Base-by-base conservation (phyloP, 306 rosid species). In the Begonia fuchsioides region DNA sequence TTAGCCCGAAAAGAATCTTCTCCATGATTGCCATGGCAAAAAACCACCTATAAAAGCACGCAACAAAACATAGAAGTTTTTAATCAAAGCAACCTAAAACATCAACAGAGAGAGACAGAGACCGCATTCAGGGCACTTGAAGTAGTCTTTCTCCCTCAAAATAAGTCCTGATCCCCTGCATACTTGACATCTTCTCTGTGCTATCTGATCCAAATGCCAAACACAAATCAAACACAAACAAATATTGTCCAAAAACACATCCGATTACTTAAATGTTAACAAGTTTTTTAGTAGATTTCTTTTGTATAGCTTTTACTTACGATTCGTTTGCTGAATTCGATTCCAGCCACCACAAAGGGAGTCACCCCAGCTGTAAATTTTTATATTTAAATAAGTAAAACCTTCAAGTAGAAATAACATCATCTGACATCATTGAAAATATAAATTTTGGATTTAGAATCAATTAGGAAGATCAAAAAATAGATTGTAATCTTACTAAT, bases 21-120 rank as follows among this genome's bases (percentile, higher is more conserved):
- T 90, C 97, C 97, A 90, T n/a, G 92, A 81, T 38, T 81, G 95
- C 95, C 95, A 88, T 3, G 97, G 92, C 51, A 81, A 93, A 71
- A 84, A 90, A 13, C 97, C 97, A 18, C 97, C 94, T 79, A 71
- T 60, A 39, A 56, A 2, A 59, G 8, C 8, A 26, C 7, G 8
- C 35, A 26, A 26, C 35, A 26, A 26, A 26, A 26, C 35, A 26
- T 26, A 26, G 35, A 6, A 26, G 5, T 2, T 26, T 6, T 26
- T 6, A 26, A 58, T 7, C 55, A 54, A 16, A 12, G 26, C 54
- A 56, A 2, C n/a, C 35, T 10, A 5, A 19, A 38, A 49, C 46
- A 15, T 11, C 35, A 11, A 26, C 32, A 46, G 2, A 43, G 10
- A 38, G 11, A 16, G 26, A 5, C 11, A 8, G 49, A 40, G 68